Evolutionary conservation across 768 basidiomycete species (phyloP).

Genomic region (Boletus rufocinnamomeus): DNA sequence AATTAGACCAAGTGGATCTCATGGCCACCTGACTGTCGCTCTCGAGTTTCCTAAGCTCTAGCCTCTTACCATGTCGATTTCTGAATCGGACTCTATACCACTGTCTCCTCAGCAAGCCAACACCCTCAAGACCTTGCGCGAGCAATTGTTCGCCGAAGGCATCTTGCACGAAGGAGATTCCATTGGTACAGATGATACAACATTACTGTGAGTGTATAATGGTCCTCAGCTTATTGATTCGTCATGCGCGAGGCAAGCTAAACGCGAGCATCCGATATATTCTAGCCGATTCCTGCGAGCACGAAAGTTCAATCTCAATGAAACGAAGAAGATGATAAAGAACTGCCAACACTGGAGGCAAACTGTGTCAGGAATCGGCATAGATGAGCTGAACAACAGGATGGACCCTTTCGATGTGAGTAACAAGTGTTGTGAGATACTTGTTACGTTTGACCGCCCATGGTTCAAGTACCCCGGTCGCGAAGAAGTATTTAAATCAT

Average conservation of each 20-base stretch:
- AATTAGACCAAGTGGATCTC: not conserved
- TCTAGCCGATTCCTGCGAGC: conserved; percentile 75
- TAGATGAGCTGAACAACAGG: conserved; percentile 60
- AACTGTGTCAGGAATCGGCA: conserved; percentile 61
- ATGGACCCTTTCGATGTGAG: conserved; percentile 75
- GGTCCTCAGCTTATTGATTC: not conserved
- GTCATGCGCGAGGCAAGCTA: not conserved
- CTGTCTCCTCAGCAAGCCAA: conserved; percentile 36
- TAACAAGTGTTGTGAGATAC: conserved; percentile 6
- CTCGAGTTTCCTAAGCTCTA: not conserved
- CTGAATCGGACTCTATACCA: conserved; percentile 3
- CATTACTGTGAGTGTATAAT: conserved; percentile 52
- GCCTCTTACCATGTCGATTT: conserved; percentile 16
- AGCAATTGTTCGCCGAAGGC: conserved; percentile 51
- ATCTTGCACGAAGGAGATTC: conserved; percentile 61
- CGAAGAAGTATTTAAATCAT: conserved; percentile 66
- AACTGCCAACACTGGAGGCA: conserved; percentile 71
- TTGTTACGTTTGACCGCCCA: not conserved
- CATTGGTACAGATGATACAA: conserved; percentile 61
- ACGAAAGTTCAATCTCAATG: conserved; percentile 59
- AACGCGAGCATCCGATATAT: conserved; percentile 1
- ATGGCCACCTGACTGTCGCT: not conserved
- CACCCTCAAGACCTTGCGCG: conserved; percentile 51
- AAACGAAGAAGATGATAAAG: conserved; percentile 63
- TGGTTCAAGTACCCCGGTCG: conserved; percentile 64